Conservation (phyloP, 1,284 basidiomycete genomes). For the Cryptococcus floricola region DNA sequence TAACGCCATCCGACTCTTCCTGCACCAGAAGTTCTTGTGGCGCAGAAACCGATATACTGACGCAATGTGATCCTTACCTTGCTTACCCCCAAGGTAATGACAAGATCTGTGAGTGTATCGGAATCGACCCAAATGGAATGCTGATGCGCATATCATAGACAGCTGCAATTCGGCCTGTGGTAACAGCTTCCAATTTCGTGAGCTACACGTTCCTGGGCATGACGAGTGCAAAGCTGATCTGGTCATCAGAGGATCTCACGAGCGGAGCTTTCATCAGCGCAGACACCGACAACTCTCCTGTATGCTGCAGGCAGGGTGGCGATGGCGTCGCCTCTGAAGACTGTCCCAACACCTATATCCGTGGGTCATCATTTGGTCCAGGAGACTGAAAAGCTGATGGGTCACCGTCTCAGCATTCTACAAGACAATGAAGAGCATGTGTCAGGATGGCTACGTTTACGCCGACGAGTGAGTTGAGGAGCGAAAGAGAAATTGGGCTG, state of each 20-base stretch:
- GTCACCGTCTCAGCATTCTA: slow-evolving; percentile 5
- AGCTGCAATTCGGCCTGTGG: slow-evolving; percentile 22
- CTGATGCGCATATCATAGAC: not conserved
- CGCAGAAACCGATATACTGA: slow-evolving; percentile 18
- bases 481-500: too few relatives aligned
- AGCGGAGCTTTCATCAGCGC: slow-evolving; percentile 5
- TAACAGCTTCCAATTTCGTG: slow-evolving; percentile 15
- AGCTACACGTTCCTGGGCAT: not conserved
- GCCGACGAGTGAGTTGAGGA: slow-evolving; percentile 6
- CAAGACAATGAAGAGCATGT: slow-evolving; percentile 8
- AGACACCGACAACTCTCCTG: slow-evolving; percentile 9
- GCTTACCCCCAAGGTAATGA: slow-evolving; percentile 18
- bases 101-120: slow-evolving; percentile 9
- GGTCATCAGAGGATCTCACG: slow-evolving; percentile 1
- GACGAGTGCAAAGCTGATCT: not conserved
- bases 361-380: slow-evolving; percentile 7
- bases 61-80: slow-evolving; percentile 22
- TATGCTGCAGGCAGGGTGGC: slow-evolving; percentile 14
- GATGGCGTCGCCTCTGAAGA: not conserved
- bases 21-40: slow-evolving; percentile 20
- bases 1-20: slow-evolving; percentile 12
- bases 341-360: slow-evolving; percentile 20
- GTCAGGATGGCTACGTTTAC: slow-evolving; percentile 8
- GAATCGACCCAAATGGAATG: too few relatives aligned
- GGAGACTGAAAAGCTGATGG: not conserved